These are phyloP conservation scores for Candida koratica DNA, from an alignment of 805 yeast species.

Conservation along the genomic window DNA sequence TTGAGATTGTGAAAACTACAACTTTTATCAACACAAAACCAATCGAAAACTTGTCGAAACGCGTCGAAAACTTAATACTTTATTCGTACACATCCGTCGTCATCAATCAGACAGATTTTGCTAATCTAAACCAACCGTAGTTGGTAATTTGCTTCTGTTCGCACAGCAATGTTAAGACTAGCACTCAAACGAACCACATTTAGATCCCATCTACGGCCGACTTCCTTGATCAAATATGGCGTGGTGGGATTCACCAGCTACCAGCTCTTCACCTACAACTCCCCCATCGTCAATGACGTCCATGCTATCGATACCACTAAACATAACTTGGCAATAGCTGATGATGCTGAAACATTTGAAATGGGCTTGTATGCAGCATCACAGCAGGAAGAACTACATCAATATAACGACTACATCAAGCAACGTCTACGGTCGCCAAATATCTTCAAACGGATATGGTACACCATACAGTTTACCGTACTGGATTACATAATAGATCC, in stretches of 20 bases:
- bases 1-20: too few relatives aligned
- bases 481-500: constrained; percentile 67
- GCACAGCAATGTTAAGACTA: constrained; percentile 4
- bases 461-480: constrained; percentile 39
- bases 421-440: constrained; percentile 20
- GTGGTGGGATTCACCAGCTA: constrained; percentile 9
- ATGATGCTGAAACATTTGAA: constrained; percentile 62
- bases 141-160: too few relatives aligned
- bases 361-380: constrained; percentile 61
- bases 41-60: too few relatives aligned
- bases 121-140: too few relatives aligned
- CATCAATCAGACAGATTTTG: too few relatives aligned
- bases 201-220: constrained; percentile 1
- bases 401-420: constrained; percentile 31
- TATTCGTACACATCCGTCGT: too few relatives aligned
- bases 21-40: too few relatives aligned
- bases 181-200: too few relatives aligned
- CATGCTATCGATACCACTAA: constrained; percentile 29
- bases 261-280: constrained; percentile 11
- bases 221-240: constrained; percentile 1
- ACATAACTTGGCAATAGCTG: constrained; percentile 43
- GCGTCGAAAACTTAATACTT: too few relatives aligned
- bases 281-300: constrained; percentile 23
- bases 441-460: constrained; percentile 28
- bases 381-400: constrained; percentile 47